Evolutionary conservation across 2,329 filamentous ascomycete species (phyloP).

Genomic region (Hypoxylon sp.): DNA sequence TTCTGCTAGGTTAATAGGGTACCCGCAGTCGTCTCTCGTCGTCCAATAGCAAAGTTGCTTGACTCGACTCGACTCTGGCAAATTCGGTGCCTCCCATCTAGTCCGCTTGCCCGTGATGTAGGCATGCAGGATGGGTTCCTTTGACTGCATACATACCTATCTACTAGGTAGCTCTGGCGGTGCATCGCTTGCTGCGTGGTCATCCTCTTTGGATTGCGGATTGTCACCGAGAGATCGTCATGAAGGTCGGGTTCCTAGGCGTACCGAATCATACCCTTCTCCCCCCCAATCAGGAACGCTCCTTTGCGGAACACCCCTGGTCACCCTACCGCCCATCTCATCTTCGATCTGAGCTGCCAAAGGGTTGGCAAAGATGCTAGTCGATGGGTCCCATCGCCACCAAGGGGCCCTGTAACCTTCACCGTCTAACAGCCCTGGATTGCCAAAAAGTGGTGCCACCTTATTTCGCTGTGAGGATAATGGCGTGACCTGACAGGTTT

Average conservation of each 20-base stretch:
- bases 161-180: slow-evolving; percentile 9
- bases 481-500: slow-evolving; percentile 50
- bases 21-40: slow-evolving; percentile 34
- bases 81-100: not conserved
- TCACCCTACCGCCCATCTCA: slow-evolving; percentile 46
- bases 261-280: slow-evolving; percentile 45
- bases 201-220: slow-evolving; percentile 29
- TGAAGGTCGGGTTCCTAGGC: slow-evolving; percentile 37
- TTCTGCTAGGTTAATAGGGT: slow-evolving; percentile 35
- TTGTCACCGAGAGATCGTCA: slow-evolving; percentile 46
- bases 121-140: not conserved
- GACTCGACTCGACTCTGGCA: slow-evolving; percentile 22
- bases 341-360: slow-evolving; percentile 50
- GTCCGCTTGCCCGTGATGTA: slow-evolving; percentile 3
- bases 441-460: slow-evolving; percentile 48
- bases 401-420: slow-evolving; percentile 39
- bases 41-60: slow-evolving; percentile 37
- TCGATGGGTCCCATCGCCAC: slow-evolving; percentile 45
- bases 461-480: slow-evolving; percentile 48
- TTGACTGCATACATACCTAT: not conserved
- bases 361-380: slow-evolving; percentile 47
- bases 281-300: slow-evolving; percentile 43
- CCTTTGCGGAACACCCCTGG: slow-evolving; percentile 41
- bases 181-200: slow-evolving; percentile 16
- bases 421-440: slow-evolving; percentile 46